Conservation (phyloP, 2,329 filamentous ascomycete genomes). For the Raffaelea arxii region DNA sequence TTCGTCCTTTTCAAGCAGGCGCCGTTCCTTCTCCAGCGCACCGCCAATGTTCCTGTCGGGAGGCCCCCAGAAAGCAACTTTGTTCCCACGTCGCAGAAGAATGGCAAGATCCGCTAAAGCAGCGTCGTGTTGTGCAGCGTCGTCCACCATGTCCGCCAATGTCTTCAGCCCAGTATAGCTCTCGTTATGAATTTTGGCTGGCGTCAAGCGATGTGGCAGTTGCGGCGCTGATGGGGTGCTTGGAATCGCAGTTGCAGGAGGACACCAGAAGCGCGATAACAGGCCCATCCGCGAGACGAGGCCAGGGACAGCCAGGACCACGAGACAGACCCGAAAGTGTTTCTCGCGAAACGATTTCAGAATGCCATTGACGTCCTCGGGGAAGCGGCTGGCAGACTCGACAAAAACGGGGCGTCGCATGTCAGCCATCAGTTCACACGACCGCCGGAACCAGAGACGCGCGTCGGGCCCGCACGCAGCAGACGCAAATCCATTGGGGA, state of each 20-base stretch:
- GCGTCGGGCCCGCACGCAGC: slow-evolving; percentile 30
- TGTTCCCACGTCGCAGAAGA: no score
- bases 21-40: no score
- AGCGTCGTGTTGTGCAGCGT: no score
- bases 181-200: slow-evolving; percentile 33
- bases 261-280: slow-evolving; percentile 23
- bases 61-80: no score
- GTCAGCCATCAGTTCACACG: slow-evolving; percentile 22
- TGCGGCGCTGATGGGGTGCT: not conserved
- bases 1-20: no score
- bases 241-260: not conserved
- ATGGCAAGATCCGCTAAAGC: no score
- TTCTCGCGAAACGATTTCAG: slow-evolving; percentile 22
- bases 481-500: slow-evolving; percentile 25
- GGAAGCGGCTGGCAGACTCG: slow-evolving; percentile 35
- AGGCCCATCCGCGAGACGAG: slow-evolving; percentile 32
- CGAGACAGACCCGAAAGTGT: slow-evolving; percentile 29
- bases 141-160: slow-evolving; percentile 28
- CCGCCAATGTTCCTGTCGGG: no score
- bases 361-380: slow-evolving; percentile 28
- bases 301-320: slow-evolving; percentile 31
- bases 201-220: slow-evolving; percentile 32
- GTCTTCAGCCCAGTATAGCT: slow-evolving; percentile 29
- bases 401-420: slow-evolving; percentile 27
- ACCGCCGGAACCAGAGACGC: slow-evolving; percentile 32